Conservation (phyloP, 805 yeast genomes). For the Naumovozyma castellii region DNA sequence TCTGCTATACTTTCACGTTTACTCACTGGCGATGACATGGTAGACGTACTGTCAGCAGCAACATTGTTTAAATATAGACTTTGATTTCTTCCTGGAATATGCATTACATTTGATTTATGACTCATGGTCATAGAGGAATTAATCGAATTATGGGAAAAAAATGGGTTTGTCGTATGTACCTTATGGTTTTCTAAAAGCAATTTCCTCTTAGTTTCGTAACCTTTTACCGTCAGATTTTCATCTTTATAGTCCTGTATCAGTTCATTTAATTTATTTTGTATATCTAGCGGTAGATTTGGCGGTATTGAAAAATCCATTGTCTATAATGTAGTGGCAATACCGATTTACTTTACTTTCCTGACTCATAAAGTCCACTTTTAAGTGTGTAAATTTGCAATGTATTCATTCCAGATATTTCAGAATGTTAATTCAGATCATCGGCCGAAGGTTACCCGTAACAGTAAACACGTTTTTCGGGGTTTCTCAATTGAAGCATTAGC, state of each 20-base stretch:
- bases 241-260: slow-evolving; percentile 47
- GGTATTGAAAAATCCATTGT: slow-evolving; percentile 44
- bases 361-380: neutral
- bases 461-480: neutral
- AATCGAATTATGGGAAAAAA: neutral
- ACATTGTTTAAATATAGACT: slow-evolving; percentile 3
- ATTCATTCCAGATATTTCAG: too few relatives aligned
- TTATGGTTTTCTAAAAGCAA: slow-evolving; percentile 12
- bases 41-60: slow-evolving; percentile 3
- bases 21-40: slow-evolving; percentile 3
- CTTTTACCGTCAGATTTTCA: slow-evolving; percentile 66
- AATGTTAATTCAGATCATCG: neutral
- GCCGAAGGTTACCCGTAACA: neutral
- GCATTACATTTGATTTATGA: slow-evolving; percentile 3
- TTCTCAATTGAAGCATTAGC: too few relatives aligned
- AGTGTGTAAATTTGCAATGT: neutral
- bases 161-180: neutral
- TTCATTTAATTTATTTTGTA: slow-evolving; percentile 33
- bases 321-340: too few relatives aligned
- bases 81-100: slow-evolving; percentile 15
- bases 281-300: slow-evolving; percentile 29
- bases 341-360: too few relatives aligned
- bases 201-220: slow-evolving; percentile 50
- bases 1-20: slow-evolving; percentile 1
- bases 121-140: slow-evolving; percentile 6